Percentiles rank a stretch among this genome's conserved stretches.
Conservation (phyloP, 2,329 filamentous ascomycete species). For the Knufia petricola region DNA sequence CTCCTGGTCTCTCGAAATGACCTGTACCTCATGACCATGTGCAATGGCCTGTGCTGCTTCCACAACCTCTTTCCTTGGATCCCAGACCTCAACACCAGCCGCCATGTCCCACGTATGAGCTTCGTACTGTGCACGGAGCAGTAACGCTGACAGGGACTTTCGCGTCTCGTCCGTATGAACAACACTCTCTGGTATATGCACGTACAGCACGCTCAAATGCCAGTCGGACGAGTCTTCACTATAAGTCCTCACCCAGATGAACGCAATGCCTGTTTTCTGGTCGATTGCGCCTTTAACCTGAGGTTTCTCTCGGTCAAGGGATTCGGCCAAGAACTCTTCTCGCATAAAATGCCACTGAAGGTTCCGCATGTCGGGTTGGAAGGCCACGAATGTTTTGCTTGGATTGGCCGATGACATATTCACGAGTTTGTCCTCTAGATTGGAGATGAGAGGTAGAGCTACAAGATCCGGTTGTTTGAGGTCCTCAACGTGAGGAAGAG, state of each 20-base stretch:
- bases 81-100: slow-evolving; percentile 69
- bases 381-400: slow-evolving; percentile 49
- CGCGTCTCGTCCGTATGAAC: slow-evolving; percentile 5
- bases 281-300: slow-evolving; percentile 58
- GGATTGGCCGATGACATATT: slow-evolving; percentile 31
- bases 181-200: slow-evolving; percentile 27
- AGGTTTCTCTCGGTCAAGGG: slow-evolving; percentile 44
- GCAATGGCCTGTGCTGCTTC: slow-evolving; percentile 30
- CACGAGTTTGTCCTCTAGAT: slow-evolving; percentile 49
- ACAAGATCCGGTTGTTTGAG: slow-evolving; percentile 30
- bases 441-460: slow-evolving; percentile 48
- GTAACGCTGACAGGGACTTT: slow-evolving; percentile 49
- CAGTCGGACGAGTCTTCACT: slow-evolving; percentile 29
- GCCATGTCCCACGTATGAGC: slow-evolving; percentile 60
- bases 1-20: slow-evolving; percentile 37
- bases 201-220: slow-evolving; percentile 35
- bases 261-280: slow-evolving; percentile 24
- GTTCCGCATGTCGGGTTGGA: slow-evolving; percentile 58
- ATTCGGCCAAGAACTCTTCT: slow-evolving; percentile 65
- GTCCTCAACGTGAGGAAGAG: slow-evolving; percentile 26
- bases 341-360: slow-evolving; percentile 70
- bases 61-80: slow-evolving; percentile 52
- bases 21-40: slow-evolving; percentile 22
- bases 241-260: slow-evolving; percentile 32
- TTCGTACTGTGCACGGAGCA: slow-evolving; percentile 58